These are phyloP conservation scores for Torulaspora pretoriensis DNA, from an alignment of 1,139 yeast genomes.

Conservation along the genomic window DNA sequence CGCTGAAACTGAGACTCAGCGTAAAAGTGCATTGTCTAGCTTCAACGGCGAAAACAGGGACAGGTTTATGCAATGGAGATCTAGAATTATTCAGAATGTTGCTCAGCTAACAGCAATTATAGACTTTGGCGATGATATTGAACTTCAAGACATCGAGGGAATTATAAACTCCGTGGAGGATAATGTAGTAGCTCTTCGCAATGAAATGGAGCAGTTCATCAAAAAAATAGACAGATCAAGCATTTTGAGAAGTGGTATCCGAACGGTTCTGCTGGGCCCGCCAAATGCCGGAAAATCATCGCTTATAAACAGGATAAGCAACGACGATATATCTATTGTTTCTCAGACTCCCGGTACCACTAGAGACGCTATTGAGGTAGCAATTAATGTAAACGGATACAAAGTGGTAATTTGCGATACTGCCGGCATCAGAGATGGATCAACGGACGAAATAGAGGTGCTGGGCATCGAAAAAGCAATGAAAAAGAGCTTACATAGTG, in stretches of 20 bases:
- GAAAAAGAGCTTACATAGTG: constrained; percentile 52
- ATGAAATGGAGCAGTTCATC: constrained; percentile 49
- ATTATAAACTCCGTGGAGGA: constrained; percentile 49
- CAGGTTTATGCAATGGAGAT: constrained; percentile 64
- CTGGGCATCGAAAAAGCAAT: constrained; percentile 84
- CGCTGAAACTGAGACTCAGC: constrained; percentile 90
- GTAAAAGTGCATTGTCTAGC: constrained; percentile 68
- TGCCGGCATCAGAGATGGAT: constrained; percentile 74
- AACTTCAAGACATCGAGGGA: constrained; percentile 55
- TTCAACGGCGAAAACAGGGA: constrained; percentile 63
- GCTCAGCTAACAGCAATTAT: constrained; percentile 83
- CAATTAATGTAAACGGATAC: constrained; percentile 76
- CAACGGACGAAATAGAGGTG: constrained; percentile 59
- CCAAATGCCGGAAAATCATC: constrained; percentile 98
- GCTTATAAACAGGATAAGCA: constrained; percentile 64
- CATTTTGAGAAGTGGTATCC: constrained; percentile 67
- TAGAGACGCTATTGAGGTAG: constrained; percentile 79
- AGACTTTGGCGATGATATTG: constrained; percentile 95
- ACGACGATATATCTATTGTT: constrained; percentile 85
- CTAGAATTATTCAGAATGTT: constrained; percentile 55
- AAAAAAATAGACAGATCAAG: constrained; percentile 55
- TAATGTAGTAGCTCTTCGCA: constrained; percentile 42
- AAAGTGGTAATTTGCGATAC: constrained; percentile 87
- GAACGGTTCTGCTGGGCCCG: constrained; percentile 74
- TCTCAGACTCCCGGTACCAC: constrained; percentile 94